Conservation (phyloP, 2,329 filamentous ascomycete species). For the Monosporascus sp. region DNA sequence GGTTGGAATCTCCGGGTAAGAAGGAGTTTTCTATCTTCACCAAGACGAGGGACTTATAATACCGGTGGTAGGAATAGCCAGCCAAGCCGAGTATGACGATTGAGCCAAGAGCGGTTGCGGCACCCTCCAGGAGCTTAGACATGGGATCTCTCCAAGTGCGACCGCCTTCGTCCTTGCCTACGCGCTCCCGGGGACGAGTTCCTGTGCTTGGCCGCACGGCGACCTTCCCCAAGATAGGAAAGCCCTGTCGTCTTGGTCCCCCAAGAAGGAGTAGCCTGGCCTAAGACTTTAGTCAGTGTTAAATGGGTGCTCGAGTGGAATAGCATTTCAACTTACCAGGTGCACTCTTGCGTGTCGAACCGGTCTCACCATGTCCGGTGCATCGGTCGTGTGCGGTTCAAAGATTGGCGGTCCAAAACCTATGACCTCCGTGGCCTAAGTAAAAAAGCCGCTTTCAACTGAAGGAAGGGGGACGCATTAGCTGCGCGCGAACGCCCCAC, state of each 20-base stretch:
- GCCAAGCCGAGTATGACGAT: conserved; percentile 22
- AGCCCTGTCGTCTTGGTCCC: background rate
- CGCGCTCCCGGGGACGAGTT: background rate
- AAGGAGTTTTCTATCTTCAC: conserved; percentile 71
- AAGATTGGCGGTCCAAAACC: too few relatives aligned
- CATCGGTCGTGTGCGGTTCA: background rate
- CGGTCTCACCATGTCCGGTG: background rate
- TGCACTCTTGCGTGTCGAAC: background rate
- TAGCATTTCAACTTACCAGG: background rate
- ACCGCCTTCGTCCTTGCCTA: background rate
- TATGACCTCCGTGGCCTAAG: too few relatives aligned
- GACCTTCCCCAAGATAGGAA: background rate
- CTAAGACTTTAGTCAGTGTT: background rate
- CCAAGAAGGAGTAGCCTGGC: background rate
- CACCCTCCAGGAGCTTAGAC: conserved; percentile 23
- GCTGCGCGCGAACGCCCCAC: too few relatives aligned
- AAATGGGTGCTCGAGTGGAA: background rate
- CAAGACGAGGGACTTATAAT: conserved; percentile 64
- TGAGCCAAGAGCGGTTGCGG: conserved; percentile 23
- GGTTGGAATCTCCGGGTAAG: conserved; percentile 59
- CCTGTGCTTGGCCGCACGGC: background rate
- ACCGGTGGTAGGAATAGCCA: conserved; percentile 28
- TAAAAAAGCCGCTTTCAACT: too few relatives aligned
- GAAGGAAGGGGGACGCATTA: too few relatives aligned
- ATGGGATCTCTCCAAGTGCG: conserved; percentile 3